Base-by-base conservation (phyloP, 345 rosid species). In the Pistacia integerrima region DNA sequence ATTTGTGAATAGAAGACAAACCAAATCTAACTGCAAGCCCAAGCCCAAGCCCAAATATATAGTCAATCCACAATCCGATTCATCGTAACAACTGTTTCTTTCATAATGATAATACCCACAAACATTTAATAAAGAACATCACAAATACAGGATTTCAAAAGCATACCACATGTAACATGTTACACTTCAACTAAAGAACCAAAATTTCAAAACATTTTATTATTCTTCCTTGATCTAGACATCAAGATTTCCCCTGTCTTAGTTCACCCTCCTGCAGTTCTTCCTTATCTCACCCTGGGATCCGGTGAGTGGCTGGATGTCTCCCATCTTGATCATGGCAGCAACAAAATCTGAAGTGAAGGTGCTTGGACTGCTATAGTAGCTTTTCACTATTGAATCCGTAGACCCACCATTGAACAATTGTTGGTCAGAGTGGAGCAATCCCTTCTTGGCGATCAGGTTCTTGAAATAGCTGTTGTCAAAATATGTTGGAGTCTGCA, bases 271-370 rank as follows among this genome's bases (percentile, higher is more conserved):
- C 78, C 96, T 82, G 56, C 97, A 93, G 22, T 87, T 82, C 85
- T 84, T 93, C 78, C 99, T 81, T 35, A 93, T 84, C 83, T 95
- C 93, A 35, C 99, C 99, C 0, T 48, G 77, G 46, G 89, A 83
- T 56, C 97, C 96, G 2, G 96, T 93, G 72, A 93, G 90, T 4
- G 97, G 97, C 13, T 85, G 90, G 51, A 90, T 91, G 66, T 84
- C 90, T 62, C 90, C 96, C 98, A 95, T 91, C 80, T 86, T 93
- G 76, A 93, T 90, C 97, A 95, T 92, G 59, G 89, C 94, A 52
- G 90, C 64, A 1, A 65, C 79, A 36, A 90, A 95, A 74, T 93
- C 98, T 1, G 90, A 87, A 28, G 1, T 80, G 82, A 95, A 95
- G 72, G 84, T 77, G 49, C 66, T 73, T 2, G 91, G 90, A 61